Conservation (phyloP, 116 monocot species). For the Cymodocea nodosa region DNA sequence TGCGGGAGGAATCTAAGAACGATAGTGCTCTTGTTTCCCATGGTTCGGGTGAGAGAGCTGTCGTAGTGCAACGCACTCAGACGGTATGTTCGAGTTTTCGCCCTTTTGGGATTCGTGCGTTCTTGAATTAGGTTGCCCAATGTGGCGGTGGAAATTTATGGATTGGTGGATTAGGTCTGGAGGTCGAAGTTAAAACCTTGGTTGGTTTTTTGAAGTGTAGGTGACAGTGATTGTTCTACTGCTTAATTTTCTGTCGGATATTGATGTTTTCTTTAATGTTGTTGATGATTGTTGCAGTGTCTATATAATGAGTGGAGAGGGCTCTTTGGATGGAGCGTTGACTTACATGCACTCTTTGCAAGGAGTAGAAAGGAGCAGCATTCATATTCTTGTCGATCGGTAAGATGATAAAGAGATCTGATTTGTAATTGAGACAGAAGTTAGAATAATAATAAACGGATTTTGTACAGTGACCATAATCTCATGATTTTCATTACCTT, state of each 20-base stretch:
- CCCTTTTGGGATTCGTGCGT: not conserved
- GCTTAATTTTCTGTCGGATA: not conserved
- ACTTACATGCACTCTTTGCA: slow-evolving; percentile 53
- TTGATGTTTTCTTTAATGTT: not conserved
- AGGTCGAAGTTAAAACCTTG: not conserved
- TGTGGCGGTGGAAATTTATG: not conserved
- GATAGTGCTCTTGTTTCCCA: slow-evolving; percentile 28
- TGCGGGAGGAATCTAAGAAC: slow-evolving; percentile 13
- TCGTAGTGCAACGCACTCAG: slow-evolving; percentile 53
- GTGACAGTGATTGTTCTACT: not conserved
- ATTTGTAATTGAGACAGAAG: not conserved
- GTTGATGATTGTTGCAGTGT: slow-evolving; percentile 31
- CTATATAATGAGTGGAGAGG: slow-evolving; percentile 82
- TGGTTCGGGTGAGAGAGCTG: slow-evolving; percentile 53
- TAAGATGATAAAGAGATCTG: not conserved
- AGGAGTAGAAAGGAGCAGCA: slow-evolving; percentile 64
- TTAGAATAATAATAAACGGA: no score
- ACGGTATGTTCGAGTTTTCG: slow-evolving; percentile 31
- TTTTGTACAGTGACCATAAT: no score
- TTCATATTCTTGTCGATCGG: slow-evolving; percentile 16
- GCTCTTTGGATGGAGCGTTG: slow-evolving; percentile 72
- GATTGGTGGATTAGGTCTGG: not conserved
- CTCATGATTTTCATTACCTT: no score
- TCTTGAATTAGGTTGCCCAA: not conserved
- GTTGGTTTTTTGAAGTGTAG: not conserved